Evolutionary conservation across 306 rosid genomes (phyloP).

Genomic region (Dalbergia cultrata): DNA sequence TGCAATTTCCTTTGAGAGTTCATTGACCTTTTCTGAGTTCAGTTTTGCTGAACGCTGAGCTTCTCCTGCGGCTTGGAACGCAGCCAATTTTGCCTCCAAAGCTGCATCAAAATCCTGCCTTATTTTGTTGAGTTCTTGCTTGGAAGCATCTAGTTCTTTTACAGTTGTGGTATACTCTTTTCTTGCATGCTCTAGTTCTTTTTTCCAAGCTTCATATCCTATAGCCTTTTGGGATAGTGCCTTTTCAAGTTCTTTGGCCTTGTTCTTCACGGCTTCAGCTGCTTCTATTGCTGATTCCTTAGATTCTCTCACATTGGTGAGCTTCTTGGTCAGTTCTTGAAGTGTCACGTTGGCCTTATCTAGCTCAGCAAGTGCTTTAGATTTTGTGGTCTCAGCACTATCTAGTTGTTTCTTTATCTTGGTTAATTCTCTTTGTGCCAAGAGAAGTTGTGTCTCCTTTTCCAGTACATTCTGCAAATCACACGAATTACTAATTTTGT

Average conservation of each 20-base stretch:
- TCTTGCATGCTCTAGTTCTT: conserved; percentile 77
- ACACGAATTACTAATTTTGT: conserved; percentile 13
- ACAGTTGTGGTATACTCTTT: conserved; percentile 66
- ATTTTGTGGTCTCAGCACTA: conserved; percentile 57
- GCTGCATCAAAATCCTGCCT: conserved; percentile 91
- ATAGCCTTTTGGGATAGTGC: conserved; percentile 60
- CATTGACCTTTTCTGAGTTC: conserved; percentile 62
- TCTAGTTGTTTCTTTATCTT: conserved; percentile 66
- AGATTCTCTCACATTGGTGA: conserved; percentile 64
- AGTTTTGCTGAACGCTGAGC: conserved; percentile 77
- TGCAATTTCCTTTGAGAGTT: conserved; percentile 72
- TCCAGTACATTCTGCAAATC: conserved; percentile 73
- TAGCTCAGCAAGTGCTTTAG: conserved; percentile 70
- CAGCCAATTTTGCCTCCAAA: conserved; percentile 79
- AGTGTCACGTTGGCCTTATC: conserved; percentile 73
- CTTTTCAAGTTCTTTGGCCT: conserved; percentile 69
- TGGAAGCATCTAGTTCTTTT: conserved; percentile 78
- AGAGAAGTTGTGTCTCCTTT: conserved; percentile 80
- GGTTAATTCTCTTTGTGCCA: conserved; percentile 79
- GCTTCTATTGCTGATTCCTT: conserved; percentile 75
- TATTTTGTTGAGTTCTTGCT: conserved; percentile 83
- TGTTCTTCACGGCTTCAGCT: conserved; percentile 67
- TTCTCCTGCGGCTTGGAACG: conserved; percentile 93
- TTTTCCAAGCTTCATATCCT: conserved; percentile 71
- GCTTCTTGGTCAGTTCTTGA: conserved; percentile 66